Conservation (phyloP, 2,329 filamentous ascomycete species). For the Drechmeria coniospora region DNA sequence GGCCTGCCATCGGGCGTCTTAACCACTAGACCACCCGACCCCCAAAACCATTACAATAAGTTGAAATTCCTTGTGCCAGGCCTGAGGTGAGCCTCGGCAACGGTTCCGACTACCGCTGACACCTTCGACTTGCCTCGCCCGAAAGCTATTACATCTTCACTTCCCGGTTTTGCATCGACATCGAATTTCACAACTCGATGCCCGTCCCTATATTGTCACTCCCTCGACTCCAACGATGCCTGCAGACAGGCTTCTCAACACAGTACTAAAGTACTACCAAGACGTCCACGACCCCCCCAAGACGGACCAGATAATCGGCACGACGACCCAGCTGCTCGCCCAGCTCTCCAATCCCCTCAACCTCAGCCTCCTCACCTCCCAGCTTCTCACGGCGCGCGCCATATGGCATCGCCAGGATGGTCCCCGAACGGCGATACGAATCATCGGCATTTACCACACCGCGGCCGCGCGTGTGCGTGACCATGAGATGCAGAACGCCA, state of each 20-base stretch:
- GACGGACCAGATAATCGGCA: conserved; percentile 45
- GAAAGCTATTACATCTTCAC: too few relatives aligned
- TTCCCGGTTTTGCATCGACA: too few relatives aligned
- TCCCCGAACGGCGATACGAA: conserved; percentile 45
- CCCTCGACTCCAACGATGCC: conserved; percentile 32
- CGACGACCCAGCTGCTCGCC: conserved; percentile 51
- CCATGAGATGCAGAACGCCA: conserved; percentile 25
- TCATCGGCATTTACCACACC: conserved; percentile 58
- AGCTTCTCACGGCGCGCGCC: conserved; percentile 55
- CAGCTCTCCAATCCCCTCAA: conserved; percentile 62
- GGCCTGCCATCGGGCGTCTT: too few relatives aligned
- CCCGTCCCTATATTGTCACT: background rate
- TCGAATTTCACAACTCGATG: background rate
- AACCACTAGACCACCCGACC: too few relatives aligned
- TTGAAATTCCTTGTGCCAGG: too few relatives aligned
- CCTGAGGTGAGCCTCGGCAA: conserved; percentile 14
- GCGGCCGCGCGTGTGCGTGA: conserved; percentile 41
- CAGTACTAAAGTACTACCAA: conserved; percentile 45
- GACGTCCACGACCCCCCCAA: conserved; percentile 33
- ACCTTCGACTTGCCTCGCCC: too few relatives aligned
- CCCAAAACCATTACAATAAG: too few relatives aligned
- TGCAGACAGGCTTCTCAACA: conserved; percentile 50
- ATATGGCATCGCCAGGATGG: conserved; percentile 50
- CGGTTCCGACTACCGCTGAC: too few relatives aligned
- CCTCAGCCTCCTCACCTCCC: conserved; percentile 54